Percentiles rank a stretch among this genome's conserved stretches.
Conservation (phyloP, 805 yeast species). For the Wickerhamiella siamensis region DNA sequence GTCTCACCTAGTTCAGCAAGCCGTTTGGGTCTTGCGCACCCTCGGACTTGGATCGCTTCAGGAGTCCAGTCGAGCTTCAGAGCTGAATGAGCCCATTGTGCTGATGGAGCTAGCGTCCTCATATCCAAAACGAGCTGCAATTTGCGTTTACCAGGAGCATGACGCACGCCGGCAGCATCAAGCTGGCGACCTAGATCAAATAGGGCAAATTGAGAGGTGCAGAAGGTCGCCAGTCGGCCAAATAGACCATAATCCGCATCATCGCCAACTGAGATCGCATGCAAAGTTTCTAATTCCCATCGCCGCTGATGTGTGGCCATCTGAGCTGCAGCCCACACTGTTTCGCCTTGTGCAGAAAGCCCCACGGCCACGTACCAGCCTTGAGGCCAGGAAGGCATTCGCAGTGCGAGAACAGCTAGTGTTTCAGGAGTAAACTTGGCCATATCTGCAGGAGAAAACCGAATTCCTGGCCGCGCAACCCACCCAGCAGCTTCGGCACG, state of each 20-base stretch:
- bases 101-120: conserved; percentile 8
- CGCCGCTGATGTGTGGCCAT: conserved; percentile 13
- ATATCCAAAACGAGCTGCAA: conserved; percentile 13
- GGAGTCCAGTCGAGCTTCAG: conserved; percentile 9
- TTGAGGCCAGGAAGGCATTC: conserved; percentile 26
- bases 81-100: conserved; percentile 17
- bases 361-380: conserved; percentile 29
- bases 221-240: conserved; percentile 15
- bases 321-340: conserved; percentile 15
- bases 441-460: conserved; percentile 35
- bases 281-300: conserved; percentile 16
- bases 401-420: conserved; percentile 19
- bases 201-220: conserved; percentile 20
- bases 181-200: conserved; percentile 22
- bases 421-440: conserved; percentile 20
- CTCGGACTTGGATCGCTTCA: conserved; percentile 7
- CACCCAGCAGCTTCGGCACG: conserved; percentile 54
- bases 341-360: conserved; percentile 15
- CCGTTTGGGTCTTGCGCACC: conserved; percentile 7
- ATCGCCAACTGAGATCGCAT: conserved; percentile 7
- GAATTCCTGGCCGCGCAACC: conserved; percentile 44
- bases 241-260: conserved; percentile 22
- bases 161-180: conserved; percentile 14
- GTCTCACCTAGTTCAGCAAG: conserved; percentile 9
- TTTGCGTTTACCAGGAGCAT: conserved; percentile 7